Percentiles rank a stretch among this genome's conserved stretches.
Conservation (phyloP, 2,329 filamentous ascomycete genomes). For the Colletotrichum orchidophilum region DNA sequence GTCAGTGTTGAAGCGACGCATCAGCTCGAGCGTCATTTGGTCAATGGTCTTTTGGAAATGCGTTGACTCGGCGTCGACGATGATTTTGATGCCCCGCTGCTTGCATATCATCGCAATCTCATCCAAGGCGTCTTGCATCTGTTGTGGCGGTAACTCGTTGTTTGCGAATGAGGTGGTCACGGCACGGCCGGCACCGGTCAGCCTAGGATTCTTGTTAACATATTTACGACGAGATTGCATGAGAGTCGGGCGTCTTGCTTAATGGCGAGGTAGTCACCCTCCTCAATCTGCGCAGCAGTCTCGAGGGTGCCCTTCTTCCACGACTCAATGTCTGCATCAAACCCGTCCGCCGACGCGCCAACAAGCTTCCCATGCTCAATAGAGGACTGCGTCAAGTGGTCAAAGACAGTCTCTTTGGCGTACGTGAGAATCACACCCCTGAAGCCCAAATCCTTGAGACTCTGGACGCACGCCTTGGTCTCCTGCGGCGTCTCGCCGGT, state of each 20-base stretch:
- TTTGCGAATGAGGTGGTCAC: slow-evolving; percentile 50
- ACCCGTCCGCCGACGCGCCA: background rate
- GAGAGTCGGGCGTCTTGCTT: slow-evolving; percentile 43
- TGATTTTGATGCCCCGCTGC: slow-evolving; percentile 50
- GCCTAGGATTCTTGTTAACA: slow-evolving; percentile 37
- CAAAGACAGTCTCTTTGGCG: slow-evolving; percentile 54
- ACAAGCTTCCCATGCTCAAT: slow-evolving; percentile 20
- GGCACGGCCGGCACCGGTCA: slow-evolving; percentile 52
- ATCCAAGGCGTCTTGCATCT: slow-evolving; percentile 52
- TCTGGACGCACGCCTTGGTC: slow-evolving; percentile 52
- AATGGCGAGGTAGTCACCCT: slow-evolving; percentile 48
- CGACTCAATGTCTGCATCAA: slow-evolving; percentile 45
- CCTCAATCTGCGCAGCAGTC: slow-evolving; percentile 43
- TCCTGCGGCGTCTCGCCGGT: slow-evolving; percentile 59
- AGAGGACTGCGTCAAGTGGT: slow-evolving; percentile 43
- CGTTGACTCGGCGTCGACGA: slow-evolving; percentile 58
- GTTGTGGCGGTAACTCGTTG: slow-evolving; percentile 46
- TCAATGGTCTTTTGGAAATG: slow-evolving; percentile 52
- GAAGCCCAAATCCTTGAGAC: slow-evolving; percentile 60
- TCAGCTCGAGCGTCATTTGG: slow-evolving; percentile 44
- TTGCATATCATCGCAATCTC: slow-evolving; percentile 51
- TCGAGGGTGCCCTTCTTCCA: slow-evolving; percentile 46
- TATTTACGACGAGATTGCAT: background rate
- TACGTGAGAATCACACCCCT: slow-evolving; percentile 66
- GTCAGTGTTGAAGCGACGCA: slow-evolving; percentile 50